phyloP scores from a whole-genome alignment of 179 eudicot genomes.

The Kewa caespitosa region DNA sequence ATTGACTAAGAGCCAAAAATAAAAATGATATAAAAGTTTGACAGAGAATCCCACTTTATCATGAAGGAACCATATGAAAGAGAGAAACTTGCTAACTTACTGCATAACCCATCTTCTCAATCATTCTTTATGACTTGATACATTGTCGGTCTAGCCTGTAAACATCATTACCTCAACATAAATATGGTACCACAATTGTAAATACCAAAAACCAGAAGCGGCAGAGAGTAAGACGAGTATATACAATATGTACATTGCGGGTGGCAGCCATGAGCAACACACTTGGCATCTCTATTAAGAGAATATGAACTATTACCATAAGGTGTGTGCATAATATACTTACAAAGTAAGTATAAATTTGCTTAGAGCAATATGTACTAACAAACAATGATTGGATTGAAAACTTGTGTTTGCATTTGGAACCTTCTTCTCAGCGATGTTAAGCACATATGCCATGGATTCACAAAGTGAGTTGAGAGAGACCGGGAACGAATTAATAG shows the following conservation, averaged over 20 bases:
- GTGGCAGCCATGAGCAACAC: conserved; percentile 89
- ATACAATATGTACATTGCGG: conserved; percentile 81
- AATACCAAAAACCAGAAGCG: neutral
- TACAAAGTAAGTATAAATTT: conserved; percentile 6
- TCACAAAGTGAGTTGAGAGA: conserved; percentile 39
- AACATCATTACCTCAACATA: conserved; percentile 12
- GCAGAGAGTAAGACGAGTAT: conserved; percentile 18
- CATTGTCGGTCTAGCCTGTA: conserved; percentile 92
- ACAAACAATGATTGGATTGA: too few relatives aligned
- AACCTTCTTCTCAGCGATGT: conserved; percentile 31
- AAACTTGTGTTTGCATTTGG: conserved; percentile 24
- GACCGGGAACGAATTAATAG: too few relatives aligned
- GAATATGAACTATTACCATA: conserved; percentile 12
- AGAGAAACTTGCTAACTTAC: conserved; percentile 40
- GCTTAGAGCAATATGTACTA: conserved; percentile 35
- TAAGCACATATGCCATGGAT: conserved; percentile 43
- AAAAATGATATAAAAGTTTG: neutral
- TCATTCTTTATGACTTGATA: conserved; percentile 87
- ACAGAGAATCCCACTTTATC: too few relatives aligned
- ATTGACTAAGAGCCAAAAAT: neutral
- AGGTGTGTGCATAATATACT: neutral
- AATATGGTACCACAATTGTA: neutral
- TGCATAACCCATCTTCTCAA: conserved; percentile 90
- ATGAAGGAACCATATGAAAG: neutral
- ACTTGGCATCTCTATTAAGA: conserved; percentile 92